These are phyloP conservation scores for Bolboschoenus planiculmis DNA, from an alignment of 176 grass and related monocot genomes.

Conservation along the genomic window DNA sequence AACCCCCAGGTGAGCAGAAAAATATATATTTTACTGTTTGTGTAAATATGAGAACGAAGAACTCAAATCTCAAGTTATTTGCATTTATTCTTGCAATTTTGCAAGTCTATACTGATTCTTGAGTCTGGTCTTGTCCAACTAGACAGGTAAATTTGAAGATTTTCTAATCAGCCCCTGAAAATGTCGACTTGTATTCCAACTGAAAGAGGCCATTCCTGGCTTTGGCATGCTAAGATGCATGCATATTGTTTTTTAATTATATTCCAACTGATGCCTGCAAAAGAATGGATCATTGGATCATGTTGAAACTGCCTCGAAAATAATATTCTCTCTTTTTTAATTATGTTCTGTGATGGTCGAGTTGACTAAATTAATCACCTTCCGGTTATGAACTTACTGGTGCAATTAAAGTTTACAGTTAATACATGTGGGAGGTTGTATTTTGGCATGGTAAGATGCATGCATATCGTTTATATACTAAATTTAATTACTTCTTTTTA, in stretches of 20 bases:
- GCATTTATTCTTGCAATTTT: not conserved
- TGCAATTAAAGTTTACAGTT: not conserved
- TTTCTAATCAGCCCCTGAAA: not conserved
- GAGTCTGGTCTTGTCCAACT: not conserved
- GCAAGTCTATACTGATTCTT: not conserved
- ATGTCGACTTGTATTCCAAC: conserved; percentile 6
- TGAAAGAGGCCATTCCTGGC: not conserved
- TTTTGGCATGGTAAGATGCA: not conserved
- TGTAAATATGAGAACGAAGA: not conserved
- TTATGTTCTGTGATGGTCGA: not conserved
- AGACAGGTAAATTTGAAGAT: conserved; percentile 1
- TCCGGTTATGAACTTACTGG: not conserved
- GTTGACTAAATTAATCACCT: not conserved
- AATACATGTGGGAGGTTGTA: not conserved
- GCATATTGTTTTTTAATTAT: too few relatives aligned
- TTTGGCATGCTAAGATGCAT: too few relatives aligned
- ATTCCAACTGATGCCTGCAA: too few relatives aligned
- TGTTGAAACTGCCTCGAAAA: not conserved
- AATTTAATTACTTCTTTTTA: not conserved
- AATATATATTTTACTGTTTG: not conserved
- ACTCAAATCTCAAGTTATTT: not conserved
- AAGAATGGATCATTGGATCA: not conserved
- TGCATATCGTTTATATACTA: not conserved
- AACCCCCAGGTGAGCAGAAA: conserved; percentile 28
- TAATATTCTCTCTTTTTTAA: not conserved